Percentiles rank a stretch among this genome's conserved stretches.
These are phyloP conservation scores for Artemisia annua DNA, from an alignment of 129 eudicot genomes.

Conservation along the genomic window DNA sequence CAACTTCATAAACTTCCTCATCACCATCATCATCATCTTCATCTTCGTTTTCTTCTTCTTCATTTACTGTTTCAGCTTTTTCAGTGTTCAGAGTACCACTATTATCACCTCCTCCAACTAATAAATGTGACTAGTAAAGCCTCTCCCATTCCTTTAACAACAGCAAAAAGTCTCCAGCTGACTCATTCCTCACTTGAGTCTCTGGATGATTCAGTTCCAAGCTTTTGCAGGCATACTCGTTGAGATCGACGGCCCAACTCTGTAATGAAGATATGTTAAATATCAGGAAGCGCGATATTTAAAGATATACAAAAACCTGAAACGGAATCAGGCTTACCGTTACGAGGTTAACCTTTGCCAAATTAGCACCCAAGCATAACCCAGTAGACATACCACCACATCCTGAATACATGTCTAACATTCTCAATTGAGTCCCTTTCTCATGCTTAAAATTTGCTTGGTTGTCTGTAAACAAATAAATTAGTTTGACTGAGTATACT, in stretches of 20 bases:
- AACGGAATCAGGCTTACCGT: constrained; percentile 43
- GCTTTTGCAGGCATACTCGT: constrained; percentile 64
- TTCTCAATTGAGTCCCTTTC: constrained; percentile 27
- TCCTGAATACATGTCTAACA: constrained; percentile 81
- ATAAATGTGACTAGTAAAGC: constrained; percentile 40
- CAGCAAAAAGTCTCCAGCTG: constrained; percentile 61
- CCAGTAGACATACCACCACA: constrained; percentile 99
- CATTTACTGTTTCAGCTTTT: constrained; percentile 20
- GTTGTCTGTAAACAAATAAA: constrained; percentile 35
- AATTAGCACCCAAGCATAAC: constrained; percentile 74
- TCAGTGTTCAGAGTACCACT: background rate
- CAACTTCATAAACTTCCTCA: constrained; percentile 70
- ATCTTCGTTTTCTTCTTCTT: constrained; percentile 33
- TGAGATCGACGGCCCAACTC: constrained; percentile 87
- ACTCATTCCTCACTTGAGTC: constrained; percentile 72
- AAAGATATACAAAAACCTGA: background rate
- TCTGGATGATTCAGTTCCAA: constrained; percentile 74
- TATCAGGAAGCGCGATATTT: background rate
- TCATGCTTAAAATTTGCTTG: background rate
- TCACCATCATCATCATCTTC: constrained; percentile 42
- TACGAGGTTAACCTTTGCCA: constrained; percentile 46
- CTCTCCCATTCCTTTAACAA: constrained; percentile 68
- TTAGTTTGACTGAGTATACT: too few relatives aligned
- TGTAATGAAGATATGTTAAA: constrained; percentile 1
- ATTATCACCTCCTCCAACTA: constrained; percentile 28